These are phyloP conservation scores for Sphaerulina musiva DNA, from an alignment of 2,329 filamentous ascomycete genomes.

Conservation along the genomic window DNA sequence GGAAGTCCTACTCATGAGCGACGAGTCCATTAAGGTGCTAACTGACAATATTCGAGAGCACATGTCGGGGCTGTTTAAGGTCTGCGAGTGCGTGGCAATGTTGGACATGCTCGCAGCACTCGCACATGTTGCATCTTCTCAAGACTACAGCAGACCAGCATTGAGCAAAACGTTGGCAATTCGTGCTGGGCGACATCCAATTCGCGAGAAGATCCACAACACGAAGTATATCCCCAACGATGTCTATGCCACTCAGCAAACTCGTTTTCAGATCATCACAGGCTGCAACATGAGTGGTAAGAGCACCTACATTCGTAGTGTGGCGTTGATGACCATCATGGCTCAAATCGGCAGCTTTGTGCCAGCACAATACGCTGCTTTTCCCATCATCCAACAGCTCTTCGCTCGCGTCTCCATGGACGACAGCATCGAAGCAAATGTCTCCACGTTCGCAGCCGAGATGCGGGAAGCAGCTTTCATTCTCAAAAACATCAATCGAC, in stretches of 20 bases:
- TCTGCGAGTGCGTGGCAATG: slow-evolving; percentile 79
- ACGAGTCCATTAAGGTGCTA: slow-evolving; percentile 65
- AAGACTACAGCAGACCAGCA: slow-evolving; percentile 63
- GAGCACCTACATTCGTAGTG: slow-evolving; percentile 83
- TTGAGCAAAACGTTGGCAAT: slow-evolving; percentile 64
- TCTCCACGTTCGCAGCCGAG: slow-evolving; percentile 88
- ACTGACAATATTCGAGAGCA: slow-evolving; percentile 65
- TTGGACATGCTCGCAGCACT: slow-evolving; percentile 66
- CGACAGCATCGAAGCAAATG: slow-evolving; percentile 80
- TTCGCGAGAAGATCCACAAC: slow-evolving; percentile 65
- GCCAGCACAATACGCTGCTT: slow-evolving; percentile 73
- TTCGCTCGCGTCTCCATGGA: slow-evolving; percentile 84
- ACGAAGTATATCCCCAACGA: slow-evolving; percentile 80
- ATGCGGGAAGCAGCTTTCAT: slow-evolving; percentile 97
- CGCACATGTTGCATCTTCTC: slow-evolving; percentile 62
- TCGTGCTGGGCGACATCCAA: slow-evolving; percentile 68
- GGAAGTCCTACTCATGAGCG: slow-evolving; percentile 74
- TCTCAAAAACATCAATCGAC: slow-evolving; percentile 68
- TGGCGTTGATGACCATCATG: slow-evolving; percentile 84
- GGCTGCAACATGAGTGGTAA: slow-evolving; percentile 99
- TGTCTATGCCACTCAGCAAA: slow-evolving; percentile 72
- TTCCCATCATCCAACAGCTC: slow-evolving; percentile 72
- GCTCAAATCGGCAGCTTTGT: slow-evolving; percentile 89
- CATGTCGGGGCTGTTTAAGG: slow-evolving; percentile 68
- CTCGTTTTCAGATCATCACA: slow-evolving; percentile 85